Percentiles rank a stretch among this genome's conserved stretches.
These are phyloP conservation scores for Athelia sp. DNA, from an alignment of 1,284 basidiomycete species.

Conservation along the genomic window DNA sequence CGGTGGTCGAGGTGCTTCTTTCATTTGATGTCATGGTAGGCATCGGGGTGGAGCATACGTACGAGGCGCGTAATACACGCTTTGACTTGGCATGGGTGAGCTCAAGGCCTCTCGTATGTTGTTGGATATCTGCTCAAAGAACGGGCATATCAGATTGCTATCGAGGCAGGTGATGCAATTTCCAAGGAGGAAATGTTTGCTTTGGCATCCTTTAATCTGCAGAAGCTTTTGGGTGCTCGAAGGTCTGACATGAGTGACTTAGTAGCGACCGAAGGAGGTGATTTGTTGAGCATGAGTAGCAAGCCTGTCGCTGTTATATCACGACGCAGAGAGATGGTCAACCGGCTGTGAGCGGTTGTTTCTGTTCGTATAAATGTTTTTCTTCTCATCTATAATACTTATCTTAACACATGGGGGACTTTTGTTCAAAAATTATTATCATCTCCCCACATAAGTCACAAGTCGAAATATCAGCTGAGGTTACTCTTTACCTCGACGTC, in stretches of 20 bases:
- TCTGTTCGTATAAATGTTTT: no score
- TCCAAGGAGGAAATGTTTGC: conserved; percentile 19
- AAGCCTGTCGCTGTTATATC: conserved; percentile 63
- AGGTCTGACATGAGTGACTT: conserved; percentile 39
- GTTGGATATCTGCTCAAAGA: conserved; percentile 2
- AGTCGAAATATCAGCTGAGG: no score
- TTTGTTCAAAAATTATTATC: no score
- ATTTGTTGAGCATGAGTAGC: conserved; percentile 49
- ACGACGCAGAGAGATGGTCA: conserved; percentile 36
- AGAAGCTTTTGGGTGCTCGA: conserved; percentile 49
- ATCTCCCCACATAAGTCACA: no score
- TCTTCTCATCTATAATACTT: no score
- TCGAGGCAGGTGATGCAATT: conserved; percentile 25
- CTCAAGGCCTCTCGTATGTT: not conserved
- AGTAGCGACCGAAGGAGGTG: conserved; percentile 57
- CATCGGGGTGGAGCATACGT: conserved; percentile 20
- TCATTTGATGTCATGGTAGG: conserved; percentile 66
- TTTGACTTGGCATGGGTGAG: conserved; percentile 70
- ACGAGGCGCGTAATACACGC: conserved; percentile 61
- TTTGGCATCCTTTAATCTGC: conserved; percentile 58
- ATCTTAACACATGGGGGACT: no score
- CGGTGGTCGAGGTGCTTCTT: conserved; percentile 47
- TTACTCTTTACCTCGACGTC: no score
- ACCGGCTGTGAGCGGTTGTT: no score
- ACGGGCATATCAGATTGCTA: conserved; percentile 24